These are phyloP conservation scores for Myochromella boudieri DNA, from an alignment of 768 basidiomycete genomes.

Conservation along the genomic window DNA sequence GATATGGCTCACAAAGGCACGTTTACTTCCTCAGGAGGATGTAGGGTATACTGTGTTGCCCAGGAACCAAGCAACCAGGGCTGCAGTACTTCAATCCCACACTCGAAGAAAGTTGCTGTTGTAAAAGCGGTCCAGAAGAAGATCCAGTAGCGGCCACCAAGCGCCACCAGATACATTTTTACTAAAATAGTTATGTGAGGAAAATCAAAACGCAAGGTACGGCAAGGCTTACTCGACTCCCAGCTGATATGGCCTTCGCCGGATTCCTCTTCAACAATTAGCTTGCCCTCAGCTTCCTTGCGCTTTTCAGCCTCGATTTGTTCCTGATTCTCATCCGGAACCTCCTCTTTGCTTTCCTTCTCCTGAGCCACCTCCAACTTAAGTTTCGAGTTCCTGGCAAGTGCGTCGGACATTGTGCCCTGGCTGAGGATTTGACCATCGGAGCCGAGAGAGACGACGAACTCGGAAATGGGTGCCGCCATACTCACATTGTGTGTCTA, in stretches of 20 bases:
- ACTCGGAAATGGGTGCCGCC: conserved; percentile 48
- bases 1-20: conserved; percentile 31
- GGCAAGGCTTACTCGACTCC: conserved; percentile 31
- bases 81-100: conserved; percentile 26
- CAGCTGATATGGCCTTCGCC: conserved; percentile 57
- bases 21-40: conserved; percentile 29
- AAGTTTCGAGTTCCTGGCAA: conserved; percentile 34
- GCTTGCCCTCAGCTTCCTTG: conserved; percentile 46
- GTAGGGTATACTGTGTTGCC: conserved; percentile 38
- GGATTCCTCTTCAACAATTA: conserved; percentile 65
- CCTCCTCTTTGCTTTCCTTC: conserved; percentile 24
- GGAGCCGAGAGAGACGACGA: conserved; percentile 51
- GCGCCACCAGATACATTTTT: conserved; percentile 33
- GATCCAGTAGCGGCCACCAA: conserved; percentile 33
- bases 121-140: conserved; percentile 33
- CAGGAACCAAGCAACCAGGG: conserved; percentile 45
- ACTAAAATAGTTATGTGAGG: conserved; percentile 18
- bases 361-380: conserved; percentile 29
- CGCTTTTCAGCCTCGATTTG: conserved; percentile 14
- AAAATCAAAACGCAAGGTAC: not conserved
- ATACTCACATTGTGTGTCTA: conserved; percentile 53
- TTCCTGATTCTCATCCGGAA: conserved; percentile 20
- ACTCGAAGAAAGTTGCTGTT: conserved; percentile 18
- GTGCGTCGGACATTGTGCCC: conserved; percentile 46
- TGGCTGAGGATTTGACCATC: conserved; percentile 53